Percentiles rank a stretch among this genome's conserved stretches.
These are phyloP conservation scores for Colletotrichum sp. DNA, from an alignment of 2,329 filamentous ascomycete genomes.

Conservation along the genomic window DNA sequence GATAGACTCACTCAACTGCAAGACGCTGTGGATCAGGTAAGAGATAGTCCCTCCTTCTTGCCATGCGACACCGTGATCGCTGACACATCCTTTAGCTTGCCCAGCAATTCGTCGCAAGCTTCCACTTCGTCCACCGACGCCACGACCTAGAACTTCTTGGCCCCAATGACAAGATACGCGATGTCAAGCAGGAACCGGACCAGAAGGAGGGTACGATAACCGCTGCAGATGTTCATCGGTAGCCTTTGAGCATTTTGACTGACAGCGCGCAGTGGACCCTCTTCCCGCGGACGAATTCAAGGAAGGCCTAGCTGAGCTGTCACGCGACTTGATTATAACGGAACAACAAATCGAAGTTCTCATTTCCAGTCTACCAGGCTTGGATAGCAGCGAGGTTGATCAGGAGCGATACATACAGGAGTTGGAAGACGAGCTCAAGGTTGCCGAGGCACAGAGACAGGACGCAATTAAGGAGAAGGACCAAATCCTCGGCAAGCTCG, in stretches of 20 bases:
- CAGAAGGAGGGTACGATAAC: conserved; percentile 52
- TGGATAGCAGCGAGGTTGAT: conserved; percentile 79
- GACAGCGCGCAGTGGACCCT: conserved; percentile 56
- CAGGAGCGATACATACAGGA: conserved; percentile 72
- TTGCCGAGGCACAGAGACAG: conserved; percentile 65
- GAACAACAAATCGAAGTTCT: conserved; percentile 84
- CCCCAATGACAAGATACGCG: conserved; percentile 62
- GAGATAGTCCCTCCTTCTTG: conserved; percentile 1
- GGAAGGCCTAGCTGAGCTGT: conserved; percentile 73
- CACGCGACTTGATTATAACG: conserved; percentile 77
- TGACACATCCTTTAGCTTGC: conserved; percentile 55
- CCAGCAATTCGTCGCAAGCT: conserved; percentile 70
- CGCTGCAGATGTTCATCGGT: neutral
- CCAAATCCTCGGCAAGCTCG: conserved; percentile 63
- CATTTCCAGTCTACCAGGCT: conserved; percentile 75
- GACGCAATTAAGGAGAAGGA: conserved; percentile 70
- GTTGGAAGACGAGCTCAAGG: conserved; percentile 68
- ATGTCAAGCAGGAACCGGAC: conserved; percentile 59
- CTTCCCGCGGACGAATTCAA: conserved; percentile 69
- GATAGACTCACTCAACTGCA: conserved; percentile 85
- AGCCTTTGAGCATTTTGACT: conserved; percentile 8
- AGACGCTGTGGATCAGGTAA: conserved; percentile 82
- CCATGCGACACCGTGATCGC: neutral
- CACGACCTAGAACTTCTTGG: conserved; percentile 69
- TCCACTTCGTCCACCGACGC: conserved; percentile 71